phyloP scores from a whole-genome alignment of 2,329 filamentous ascomycete genomes.

The Penicillium griseofulvum region DNA sequence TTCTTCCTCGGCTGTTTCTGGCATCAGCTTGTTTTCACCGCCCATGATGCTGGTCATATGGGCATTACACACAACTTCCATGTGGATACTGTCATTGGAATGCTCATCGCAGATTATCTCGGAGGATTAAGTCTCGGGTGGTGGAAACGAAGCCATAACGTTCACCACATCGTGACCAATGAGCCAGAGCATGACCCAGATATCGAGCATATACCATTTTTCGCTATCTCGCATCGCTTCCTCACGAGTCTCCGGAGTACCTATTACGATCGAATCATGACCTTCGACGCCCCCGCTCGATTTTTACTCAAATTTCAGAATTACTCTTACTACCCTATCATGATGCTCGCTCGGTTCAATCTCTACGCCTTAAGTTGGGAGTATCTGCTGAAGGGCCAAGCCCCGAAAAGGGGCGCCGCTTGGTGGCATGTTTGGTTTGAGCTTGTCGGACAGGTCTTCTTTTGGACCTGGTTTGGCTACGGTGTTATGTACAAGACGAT shows the following conservation, averaged over 20 bases:
- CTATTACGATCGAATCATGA: constrained; percentile 79
- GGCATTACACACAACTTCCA: constrained; percentile 92
- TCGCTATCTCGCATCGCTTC: constrained; percentile 81
- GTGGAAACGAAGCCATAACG: constrained; percentile 97
- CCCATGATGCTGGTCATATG: constrained; percentile 95
- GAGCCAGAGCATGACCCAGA: constrained; percentile 93
- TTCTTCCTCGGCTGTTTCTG: constrained; percentile 78
- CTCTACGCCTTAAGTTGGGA: constrained; percentile 79
- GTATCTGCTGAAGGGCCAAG: constrained; percentile 67
- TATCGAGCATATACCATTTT: constrained; percentile 86
- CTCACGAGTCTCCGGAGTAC: constrained; percentile 70
- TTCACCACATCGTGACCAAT: constrained; percentile 95
- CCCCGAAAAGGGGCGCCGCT: constrained; percentile 70
- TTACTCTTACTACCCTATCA: constrained; percentile 78
- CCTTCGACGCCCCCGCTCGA: constrained; percentile 72
- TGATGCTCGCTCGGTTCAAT: constrained; percentile 81
- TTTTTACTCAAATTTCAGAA: constrained; percentile 70
- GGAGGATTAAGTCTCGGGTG: constrained; percentile 89
- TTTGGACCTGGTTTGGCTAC: constrained; percentile 87
- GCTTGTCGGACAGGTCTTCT: constrained; percentile 70
- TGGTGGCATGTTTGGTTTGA: constrained; percentile 86
- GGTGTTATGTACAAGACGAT: constrained; percentile 71
- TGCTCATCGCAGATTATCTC: constrained; percentile 83
- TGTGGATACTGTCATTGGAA: constrained; percentile 78
- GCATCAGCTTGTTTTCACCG: constrained; percentile 93